These are phyloP conservation scores for Debaryomyces tyrocola DNA, from an alignment of 805 yeast species.

Conservation along the genomic window DNA sequence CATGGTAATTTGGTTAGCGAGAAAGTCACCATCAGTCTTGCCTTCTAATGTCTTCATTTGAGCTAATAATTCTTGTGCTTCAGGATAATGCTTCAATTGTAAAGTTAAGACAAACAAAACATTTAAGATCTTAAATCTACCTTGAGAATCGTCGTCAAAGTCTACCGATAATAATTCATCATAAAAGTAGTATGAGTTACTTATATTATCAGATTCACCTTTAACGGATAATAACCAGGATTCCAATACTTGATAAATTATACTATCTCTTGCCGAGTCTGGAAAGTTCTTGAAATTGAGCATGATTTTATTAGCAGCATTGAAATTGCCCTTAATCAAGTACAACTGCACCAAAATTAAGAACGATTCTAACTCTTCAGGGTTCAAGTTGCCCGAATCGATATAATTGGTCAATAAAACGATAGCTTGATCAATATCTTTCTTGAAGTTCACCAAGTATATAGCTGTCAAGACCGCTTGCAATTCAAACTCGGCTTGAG, in stretches of 20 bases:
- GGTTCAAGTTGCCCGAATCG: conserved; percentile 19
- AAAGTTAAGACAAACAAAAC: conserved; percentile 74
- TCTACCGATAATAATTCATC: conserved; percentile 73
- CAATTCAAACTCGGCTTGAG: conserved; percentile 32
- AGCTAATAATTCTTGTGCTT: conserved; percentile 62
- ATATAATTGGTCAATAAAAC: conserved; percentile 28
- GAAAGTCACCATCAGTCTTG: conserved; percentile 39
- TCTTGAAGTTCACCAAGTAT: conserved; percentile 35
- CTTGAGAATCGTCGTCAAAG: conserved; percentile 36
- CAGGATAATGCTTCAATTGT: conserved; percentile 78
- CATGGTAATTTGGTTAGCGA: conserved; percentile 67
- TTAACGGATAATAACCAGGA: conserved; percentile 54
- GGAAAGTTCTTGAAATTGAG: conserved; percentile 33
- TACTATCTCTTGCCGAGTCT: conserved; percentile 53
- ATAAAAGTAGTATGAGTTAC: conserved; percentile 55
- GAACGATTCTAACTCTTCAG: conserved; percentile 41
- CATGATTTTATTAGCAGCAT: conserved; percentile 34
- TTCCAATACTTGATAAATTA: conserved; percentile 76
- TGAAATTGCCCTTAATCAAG: conserved; percentile 36
- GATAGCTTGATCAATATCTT: conserved; percentile 39
- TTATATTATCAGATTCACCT: conserved; percentile 43
- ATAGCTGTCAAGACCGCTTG: conserved; percentile 43
- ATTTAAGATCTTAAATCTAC: conserved; percentile 39
- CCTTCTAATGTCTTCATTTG: conserved; percentile 47
- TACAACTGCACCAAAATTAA: conserved; percentile 41